Evolutionary conservation across 306 rosid species (phyloP).

Genomic region (Senna tora): DNA sequence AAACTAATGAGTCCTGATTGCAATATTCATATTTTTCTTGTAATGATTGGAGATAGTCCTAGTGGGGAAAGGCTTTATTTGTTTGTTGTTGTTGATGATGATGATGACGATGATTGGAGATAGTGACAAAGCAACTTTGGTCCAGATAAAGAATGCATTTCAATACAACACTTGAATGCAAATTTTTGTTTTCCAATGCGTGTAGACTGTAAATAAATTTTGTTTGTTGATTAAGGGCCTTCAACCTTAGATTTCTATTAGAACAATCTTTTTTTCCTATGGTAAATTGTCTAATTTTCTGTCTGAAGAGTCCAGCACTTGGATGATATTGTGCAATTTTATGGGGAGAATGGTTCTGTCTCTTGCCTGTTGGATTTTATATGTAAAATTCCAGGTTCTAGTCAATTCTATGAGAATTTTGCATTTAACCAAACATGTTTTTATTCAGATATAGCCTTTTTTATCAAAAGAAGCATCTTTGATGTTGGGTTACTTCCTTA

Average conservation of each 20-base stretch:
- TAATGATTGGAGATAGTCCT: not conserved
- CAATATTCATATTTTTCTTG: constrained; percentile 2
- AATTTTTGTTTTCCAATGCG: constrained; percentile 20
- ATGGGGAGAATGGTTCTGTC: constrained; percentile 14
- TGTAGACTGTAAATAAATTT: not conserved
- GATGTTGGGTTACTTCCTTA: not conserved
- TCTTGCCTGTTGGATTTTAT: constrained; percentile 28
- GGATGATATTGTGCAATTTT: constrained; percentile 10
- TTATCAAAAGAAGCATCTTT: not conserved
- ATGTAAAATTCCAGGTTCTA: constrained; percentile 5
- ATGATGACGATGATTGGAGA: not conserved
- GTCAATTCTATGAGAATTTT: constrained; percentile 9
- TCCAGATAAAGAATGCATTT: constrained; percentile 18
- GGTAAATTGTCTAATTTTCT: constrained; percentile 1
- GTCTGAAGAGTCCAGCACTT: not conserved
- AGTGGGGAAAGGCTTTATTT: too few species aligned
- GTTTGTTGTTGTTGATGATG: too few species aligned
- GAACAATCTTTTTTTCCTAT: not conserved
- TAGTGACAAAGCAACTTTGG: not conserved
- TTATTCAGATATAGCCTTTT: constrained; percentile 5
- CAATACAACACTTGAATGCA: constrained; percentile 11
- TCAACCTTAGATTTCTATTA: not conserved
- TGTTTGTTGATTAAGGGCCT: constrained; percentile 9
- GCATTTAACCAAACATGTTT: not conserved
- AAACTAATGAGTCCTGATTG: not conserved